These are phyloP conservation scores for Mycena galericulata DNA, from an alignment of 768 basidiomycete species.

Conservation along the genomic window DNA sequence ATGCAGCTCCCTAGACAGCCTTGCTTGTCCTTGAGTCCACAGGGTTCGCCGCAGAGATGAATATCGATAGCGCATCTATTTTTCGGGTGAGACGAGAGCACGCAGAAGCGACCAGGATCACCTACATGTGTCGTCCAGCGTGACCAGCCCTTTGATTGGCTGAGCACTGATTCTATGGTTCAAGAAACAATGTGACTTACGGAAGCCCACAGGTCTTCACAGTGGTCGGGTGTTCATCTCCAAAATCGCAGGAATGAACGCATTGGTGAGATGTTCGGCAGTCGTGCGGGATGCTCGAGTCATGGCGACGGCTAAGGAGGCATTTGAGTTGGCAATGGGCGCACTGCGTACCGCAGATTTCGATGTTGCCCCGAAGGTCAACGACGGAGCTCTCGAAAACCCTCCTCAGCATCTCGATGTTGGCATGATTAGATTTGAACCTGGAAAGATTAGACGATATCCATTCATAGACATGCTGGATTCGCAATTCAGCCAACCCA, in stretches of 20 bases:
- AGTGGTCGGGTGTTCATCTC: slow-evolving; percentile 46
- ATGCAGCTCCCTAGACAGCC: slow-evolving; percentile 67
- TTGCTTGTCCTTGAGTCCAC: slow-evolving; percentile 55
- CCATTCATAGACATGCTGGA: slow-evolving; percentile 66
- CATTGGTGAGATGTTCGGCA: slow-evolving; percentile 66
- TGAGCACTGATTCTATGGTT: not conserved
- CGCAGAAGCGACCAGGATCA: not conserved
- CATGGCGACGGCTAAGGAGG: slow-evolving; percentile 58
- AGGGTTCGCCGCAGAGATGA: slow-evolving; percentile 68
- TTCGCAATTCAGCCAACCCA: slow-evolving; percentile 53
- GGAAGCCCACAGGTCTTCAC: slow-evolving; percentile 56
- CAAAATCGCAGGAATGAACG: slow-evolving; percentile 55
- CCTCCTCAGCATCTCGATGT: slow-evolving; percentile 59
- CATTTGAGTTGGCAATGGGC: slow-evolving; percentile 62
- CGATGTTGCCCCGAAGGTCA: slow-evolving; percentile 57
- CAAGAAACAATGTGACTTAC: slow-evolving; percentile 47
- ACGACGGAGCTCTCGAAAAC: slow-evolving; percentile 56
- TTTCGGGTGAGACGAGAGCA: not conserved
- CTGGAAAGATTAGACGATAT: slow-evolving; percentile 59
- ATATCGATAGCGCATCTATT: slow-evolving; percentile 61
- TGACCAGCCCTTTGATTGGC: slow-evolving; percentile 65
- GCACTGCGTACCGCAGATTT: slow-evolving; percentile 65
- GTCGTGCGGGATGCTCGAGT: slow-evolving; percentile 54
- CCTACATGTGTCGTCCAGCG: slow-evolving; percentile 65
- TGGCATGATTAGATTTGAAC: slow-evolving; percentile 58